Evolutionary conservation across 306 rosid species (phyloP), one percentile per base, ranked within the genome.

Genomic region (Datisca glomerata): DNA sequence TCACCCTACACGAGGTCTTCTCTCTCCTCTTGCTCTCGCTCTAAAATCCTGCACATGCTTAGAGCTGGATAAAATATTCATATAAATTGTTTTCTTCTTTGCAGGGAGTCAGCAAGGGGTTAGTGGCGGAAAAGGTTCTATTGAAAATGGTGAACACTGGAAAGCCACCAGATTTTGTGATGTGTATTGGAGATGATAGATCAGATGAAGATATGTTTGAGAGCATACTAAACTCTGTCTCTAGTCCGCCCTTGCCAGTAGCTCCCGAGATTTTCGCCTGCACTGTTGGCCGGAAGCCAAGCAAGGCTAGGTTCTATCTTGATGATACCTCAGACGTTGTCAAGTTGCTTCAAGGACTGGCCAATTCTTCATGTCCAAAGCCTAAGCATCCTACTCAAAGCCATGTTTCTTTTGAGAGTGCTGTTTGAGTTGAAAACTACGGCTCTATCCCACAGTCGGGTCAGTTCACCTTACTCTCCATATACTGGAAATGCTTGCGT

Each of bases 141-240:
- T 18, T 43, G 21, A 53, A 34, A 42, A 53, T 53, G 59, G 40
- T 53, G 10, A 35, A 53, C 20, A 33, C 31, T 29, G 59, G 59
- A 28, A 41, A 25, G 8, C 49, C 59, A 27, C 59, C 59, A 4
- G 59, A 53, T 53, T 53, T 53, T 7, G 59, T 53, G 3, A 53
- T 53, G 59, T 53, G 59, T 35, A 31, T 53, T 28, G 59, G 59
- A 42, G 59, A 53, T 42, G 59, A 53, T 31, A 41, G 49, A 53
- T 53, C 59, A 41, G 59, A 53, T 22, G 59, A 53, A 53, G 59
- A 53, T 22, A 53, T 53, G 59, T 53, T 53, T 7, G 59, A 53
- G 49, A 53, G 49, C 49, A 39, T 53, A 53, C 38, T 42, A 42
- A 53, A 49, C 32, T 27, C 49, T 0, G 31, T 53, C 49, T 53